A percentile compares a stretch with the other conserved stretches of the same genome.
Evolutionary conservation across 257 asterid genomes (phyloP).

Genomic region (Solanum bulbocastanum): DNA sequence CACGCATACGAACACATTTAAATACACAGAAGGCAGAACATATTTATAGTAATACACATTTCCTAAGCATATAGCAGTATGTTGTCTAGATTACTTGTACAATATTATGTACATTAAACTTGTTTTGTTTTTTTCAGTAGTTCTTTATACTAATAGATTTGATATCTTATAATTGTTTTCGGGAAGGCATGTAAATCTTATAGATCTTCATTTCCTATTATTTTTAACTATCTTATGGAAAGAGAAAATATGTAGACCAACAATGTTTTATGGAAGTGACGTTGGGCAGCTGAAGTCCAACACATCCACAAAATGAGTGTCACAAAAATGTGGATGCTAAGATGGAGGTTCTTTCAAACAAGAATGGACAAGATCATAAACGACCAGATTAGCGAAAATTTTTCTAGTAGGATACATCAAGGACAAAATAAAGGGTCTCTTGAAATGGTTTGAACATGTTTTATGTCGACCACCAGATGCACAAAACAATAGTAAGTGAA

Average conservation of each 20-base stretch:
- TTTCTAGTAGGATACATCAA: background rate
- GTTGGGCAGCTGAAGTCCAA: background rate
- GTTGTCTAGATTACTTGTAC: background rate
- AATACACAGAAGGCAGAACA: background rate
- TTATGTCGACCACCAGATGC: background rate
- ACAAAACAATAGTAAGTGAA: background rate
- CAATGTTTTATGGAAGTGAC: background rate
- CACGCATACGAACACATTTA: background rate
- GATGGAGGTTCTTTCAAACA: background rate
- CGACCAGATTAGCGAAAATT: background rate
- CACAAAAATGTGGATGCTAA: background rate
- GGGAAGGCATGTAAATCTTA: background rate
- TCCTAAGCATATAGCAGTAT: background rate
- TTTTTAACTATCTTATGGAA: too few species aligned
- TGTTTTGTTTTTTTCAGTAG: background rate
- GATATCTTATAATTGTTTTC: background rate
- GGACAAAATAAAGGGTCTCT: background rate
- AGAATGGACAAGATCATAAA: background rate
- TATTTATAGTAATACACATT: background rate
- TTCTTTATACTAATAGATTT: too few species aligned
- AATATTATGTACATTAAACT: background rate
- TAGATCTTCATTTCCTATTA: background rate
- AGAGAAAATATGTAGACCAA: background rate
- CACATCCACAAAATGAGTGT: background rate
- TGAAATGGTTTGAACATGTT: background rate